Evolutionary conservation across 805 yeast species (phyloP), one percentile per base, ranked within the genome.

Genomic region (Debaryomyces maramus): DNA sequence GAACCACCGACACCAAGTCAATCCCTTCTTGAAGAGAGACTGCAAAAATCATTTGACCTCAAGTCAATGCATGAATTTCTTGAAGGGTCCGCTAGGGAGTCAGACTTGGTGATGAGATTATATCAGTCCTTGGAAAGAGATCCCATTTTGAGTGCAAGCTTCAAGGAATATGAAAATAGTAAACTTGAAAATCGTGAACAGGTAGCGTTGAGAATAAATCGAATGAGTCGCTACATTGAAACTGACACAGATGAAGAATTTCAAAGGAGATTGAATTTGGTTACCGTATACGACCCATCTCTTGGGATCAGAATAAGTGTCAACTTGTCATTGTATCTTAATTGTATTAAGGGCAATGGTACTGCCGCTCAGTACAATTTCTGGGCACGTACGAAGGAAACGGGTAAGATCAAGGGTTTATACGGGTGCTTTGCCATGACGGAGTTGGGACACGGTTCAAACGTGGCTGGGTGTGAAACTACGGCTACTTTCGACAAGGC

Each of bases 401-500:
- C 68, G 27, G 56, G 50, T 36, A 50, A 46, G 43, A 50, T 68
- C 44, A 66, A 63, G 48, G 63, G 60, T 32, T 46, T 67, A 33
- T 85, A 81, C 55, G 97, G 97, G 19, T 89, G 96, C 63, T 88
- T 88, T 65, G 88, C 85, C 33, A 88, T 88, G 97, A 89, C 96
- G 11, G 97, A 88, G 66, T 61, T 88, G 52, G 95, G 88, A 6
- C 97, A 88, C 60, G 97, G 97, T 19, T 87, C 96, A 9, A 90
- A 90, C 61, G 97, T 90, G 32, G 96, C 96, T 3, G 95, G 87
- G 17, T 72, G 88, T 45, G 96, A 90, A 63, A 90, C 97, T n/a
- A 85, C 89, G 11, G 96, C 97, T 11, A 83, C 85, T 15, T 90
- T 75, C 60, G 83, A 88, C 60, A 66, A 70, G 14, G 66, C 64